Evolutionary conservation across 768 basidiomycete genomes (phyloP), one percentile per base, ranked within the genome.

Genomic region (Termitomyces titanicus): DNA sequence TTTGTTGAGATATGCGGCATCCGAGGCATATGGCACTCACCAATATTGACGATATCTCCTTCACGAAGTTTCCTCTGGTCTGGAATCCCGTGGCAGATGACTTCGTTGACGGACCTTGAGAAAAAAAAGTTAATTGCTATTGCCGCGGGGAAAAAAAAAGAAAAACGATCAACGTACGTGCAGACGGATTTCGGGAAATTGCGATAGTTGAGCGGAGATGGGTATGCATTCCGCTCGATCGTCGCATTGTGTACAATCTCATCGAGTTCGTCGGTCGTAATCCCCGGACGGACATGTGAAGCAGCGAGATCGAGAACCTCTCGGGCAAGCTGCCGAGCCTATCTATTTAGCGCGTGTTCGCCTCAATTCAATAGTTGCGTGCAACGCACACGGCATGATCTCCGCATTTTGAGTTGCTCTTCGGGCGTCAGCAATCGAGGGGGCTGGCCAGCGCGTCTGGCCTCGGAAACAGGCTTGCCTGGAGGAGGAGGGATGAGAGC

Each of bases 1-100:
- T 7, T 24, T 5, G 13, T 42, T 35, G 9, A 5, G 5, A 17
- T 22, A 24, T 48, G 17, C 7, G 11, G 3, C 17, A 6, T 9
- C 11, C n/a, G 22, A 25, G 8, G 24, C 10, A 18, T n/a, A 18
- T 3, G 29, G 29, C 53, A 67, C 77, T 56, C 58, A 88, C 91
- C 94, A 50, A 99, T 84, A 72, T 99, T 99, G 68, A 98, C 76
- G 61, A 98, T 98, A 72, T 99, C 97, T 17, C 97, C 97, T 61
- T 98, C 92, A 63, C 80, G 80, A 60, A 94, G 70, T 64, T 84
- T 87, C 58, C 90, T 75, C 66, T 88, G 79, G 74, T 96, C 93
- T 35, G 95, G 94, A 58, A 96, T 95, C 54, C 96, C 97, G 69
- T 99, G 97, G 70, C 97, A 98, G 63, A 99, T 95, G 48, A 83